Conservation (phyloP, 345 rosid species). For the Brassica carinata region DNA sequence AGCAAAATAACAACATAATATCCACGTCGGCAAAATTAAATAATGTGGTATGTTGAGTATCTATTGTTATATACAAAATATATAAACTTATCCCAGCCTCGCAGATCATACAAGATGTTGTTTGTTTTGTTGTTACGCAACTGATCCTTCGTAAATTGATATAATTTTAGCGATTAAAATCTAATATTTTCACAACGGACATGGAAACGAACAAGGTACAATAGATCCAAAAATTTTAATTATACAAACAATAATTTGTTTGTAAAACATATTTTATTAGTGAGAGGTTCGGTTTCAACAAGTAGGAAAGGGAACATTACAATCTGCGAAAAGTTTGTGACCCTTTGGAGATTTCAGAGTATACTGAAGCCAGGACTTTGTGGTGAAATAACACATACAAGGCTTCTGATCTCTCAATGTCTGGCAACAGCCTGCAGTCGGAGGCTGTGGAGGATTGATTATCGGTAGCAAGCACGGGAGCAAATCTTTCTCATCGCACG, state of each 20-base stretch:
- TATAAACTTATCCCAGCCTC: too few species aligned
- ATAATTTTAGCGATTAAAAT: not conserved
- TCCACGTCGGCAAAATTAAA: too few species aligned
- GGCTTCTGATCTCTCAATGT: not conserved
- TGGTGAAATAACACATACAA: conserved; percentile 20
- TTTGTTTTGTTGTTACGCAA: not conserved
- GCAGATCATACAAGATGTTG: too few species aligned
- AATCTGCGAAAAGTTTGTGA: not conserved
- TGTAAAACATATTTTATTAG: not conserved
- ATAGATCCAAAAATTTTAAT: not conserved
- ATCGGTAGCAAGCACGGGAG: conserved; percentile 7
- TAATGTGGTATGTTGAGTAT: too few species aligned
- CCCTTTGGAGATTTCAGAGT: not conserved
- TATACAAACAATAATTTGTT: not conserved
- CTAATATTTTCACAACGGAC: not conserved
- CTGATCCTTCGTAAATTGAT: not conserved
- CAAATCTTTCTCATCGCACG: not conserved
- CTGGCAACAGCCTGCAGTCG: conserved; percentile 6
- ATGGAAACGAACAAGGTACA: not conserved
- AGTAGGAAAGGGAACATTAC: conserved; percentile 14
- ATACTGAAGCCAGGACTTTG: not conserved
- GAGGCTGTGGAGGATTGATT: not conserved
- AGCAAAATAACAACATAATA: too few species aligned
- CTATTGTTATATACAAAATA: too few species aligned
- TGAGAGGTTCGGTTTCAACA: conserved; percentile 13